phyloP scores from a whole-genome alignment of 2,329 filamentous ascomycete species.

The Pseudovirgaria hyperparasitica region DNA sequence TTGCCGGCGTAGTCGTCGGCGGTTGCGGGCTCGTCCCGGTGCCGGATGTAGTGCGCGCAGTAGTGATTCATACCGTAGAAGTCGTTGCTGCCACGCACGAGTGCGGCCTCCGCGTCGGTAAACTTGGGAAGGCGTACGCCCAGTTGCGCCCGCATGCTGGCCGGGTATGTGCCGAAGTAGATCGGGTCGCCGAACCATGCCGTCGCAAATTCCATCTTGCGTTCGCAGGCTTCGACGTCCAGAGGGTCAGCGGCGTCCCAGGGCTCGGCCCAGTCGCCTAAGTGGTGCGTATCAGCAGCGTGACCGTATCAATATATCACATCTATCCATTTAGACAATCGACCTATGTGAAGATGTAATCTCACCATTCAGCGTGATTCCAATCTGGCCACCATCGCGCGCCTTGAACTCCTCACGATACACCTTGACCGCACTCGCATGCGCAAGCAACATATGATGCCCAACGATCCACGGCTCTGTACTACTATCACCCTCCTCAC shows the following conservation, averaged over 20 bases:
- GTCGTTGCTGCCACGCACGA: conserved; percentile 80
- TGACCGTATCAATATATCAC: conserved; percentile 1
- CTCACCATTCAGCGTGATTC: conserved; percentile 72
- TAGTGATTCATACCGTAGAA: conserved; percentile 96
- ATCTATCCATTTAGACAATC: background rate
- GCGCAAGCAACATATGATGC: conserved; percentile 68
- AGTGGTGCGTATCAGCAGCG: background rate
- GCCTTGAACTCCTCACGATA: conserved; percentile 75
- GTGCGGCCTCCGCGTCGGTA: conserved; percentile 55
- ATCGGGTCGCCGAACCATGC: conserved; percentile 82
- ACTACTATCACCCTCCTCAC: conserved; percentile 56
- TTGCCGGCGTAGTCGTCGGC: conserved; percentile 62
- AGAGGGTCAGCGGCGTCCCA: conserved; percentile 66
- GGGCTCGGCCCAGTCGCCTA: conserved; percentile 66
- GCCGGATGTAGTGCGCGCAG: conserved; percentile 75
- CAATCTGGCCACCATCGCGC: conserved; percentile 61
- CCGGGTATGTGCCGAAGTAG: conserved; percentile 74
- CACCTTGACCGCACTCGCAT: conserved; percentile 67
- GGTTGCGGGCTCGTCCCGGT: conserved; percentile 48
- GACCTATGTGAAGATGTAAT: conserved; percentile 7
- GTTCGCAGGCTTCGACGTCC: conserved; percentile 63
- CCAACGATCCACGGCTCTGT: conserved; percentile 74
- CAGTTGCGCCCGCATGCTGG: conserved; percentile 70
- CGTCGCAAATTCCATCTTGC: conserved; percentile 79
- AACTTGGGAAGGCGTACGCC: conserved; percentile 65